phyloP scores from a whole-genome alignment of 2,329 filamentous ascomycete genomes.

The Pseudogymnoascus sp. region DNA sequence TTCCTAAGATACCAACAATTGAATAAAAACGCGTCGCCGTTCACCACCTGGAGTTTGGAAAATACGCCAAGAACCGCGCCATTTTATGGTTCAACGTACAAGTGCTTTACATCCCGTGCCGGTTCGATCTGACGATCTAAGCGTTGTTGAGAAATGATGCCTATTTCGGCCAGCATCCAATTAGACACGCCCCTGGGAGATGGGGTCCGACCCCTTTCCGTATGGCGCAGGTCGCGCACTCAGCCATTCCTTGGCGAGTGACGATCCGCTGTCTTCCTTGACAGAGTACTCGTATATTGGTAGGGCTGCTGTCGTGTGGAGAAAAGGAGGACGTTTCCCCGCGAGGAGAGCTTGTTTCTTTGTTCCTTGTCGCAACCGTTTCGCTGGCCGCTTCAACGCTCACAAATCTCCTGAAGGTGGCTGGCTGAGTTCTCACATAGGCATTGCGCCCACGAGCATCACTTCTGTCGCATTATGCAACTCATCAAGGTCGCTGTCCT shows the following conservation, averaged over 20 bases:
- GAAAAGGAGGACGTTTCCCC: background rate
- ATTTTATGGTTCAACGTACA: too few species aligned
- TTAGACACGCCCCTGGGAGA: background rate
- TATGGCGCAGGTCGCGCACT: background rate
- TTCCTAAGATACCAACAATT: background rate
- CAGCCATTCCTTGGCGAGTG: background rate
- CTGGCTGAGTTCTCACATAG: background rate
- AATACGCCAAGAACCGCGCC: too few species aligned
- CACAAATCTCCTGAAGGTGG: background rate
- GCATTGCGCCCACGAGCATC: background rate
- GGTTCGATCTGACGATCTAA: background rate
- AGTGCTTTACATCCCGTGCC: background rate
- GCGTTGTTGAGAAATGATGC: background rate
- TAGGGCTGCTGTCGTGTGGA: background rate
- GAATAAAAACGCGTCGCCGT: too few species aligned
- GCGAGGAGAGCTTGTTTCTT: background rate
- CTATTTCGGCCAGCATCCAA: background rate
- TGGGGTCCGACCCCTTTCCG: background rate
- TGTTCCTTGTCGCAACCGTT: background rate
- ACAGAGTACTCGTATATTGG: background rate
- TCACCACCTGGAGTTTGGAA: too few species aligned
- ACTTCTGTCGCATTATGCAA: background rate
- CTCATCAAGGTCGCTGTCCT: constrained; percentile 22
- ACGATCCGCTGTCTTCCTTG: background rate
- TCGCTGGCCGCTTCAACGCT: background rate